These are phyloP conservation scores for Lophium mytilinum DNA, from an alignment of 495 filamentous ascomycete genomes.

Conservation along the genomic window DNA sequence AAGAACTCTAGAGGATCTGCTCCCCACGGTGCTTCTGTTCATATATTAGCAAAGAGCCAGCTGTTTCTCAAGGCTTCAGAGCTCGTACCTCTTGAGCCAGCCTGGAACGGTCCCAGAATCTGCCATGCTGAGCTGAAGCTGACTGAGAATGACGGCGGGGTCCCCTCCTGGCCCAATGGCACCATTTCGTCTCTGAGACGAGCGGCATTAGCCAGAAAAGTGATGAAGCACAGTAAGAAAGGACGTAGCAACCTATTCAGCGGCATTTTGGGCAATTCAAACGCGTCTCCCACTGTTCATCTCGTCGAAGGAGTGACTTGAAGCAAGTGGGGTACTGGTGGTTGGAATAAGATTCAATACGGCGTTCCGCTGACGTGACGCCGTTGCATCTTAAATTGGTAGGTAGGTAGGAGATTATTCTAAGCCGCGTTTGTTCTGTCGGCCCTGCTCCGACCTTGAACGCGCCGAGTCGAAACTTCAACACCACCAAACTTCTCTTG, in stretches of 20 bases:
- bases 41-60: slow-evolving; percentile 1
- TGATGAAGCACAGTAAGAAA: neutral
- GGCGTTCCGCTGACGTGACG: neutral
- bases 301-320: neutral
- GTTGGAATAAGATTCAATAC: neutral
- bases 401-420: too few relatives aligned
- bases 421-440: neutral
- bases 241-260: neutral
- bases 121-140: slow-evolving; percentile 44
- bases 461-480: too few relatives aligned
- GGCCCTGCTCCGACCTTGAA: neutral
- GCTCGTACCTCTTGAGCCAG: slow-evolving; percentile 49
- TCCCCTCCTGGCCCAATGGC: slow-evolving; percentile 8
- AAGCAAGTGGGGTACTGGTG: slow-evolving; percentile 5
- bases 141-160: slow-evolving; percentile 24
- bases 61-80: neutral
- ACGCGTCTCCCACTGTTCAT: too few relatives aligned
- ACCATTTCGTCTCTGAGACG: slow-evolving; percentile 9
- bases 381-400: too few relatives aligned
- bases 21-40: slow-evolving; percentile 50
- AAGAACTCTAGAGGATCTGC: slow-evolving; percentile 48
- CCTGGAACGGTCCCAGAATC: slow-evolving; percentile 52
- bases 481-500: neutral
- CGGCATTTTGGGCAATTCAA: too few relatives aligned
- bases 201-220: neutral